A percentile compares a stretch with the other conserved stretches of the same genome.
These are phyloP conservation scores for Galium porrigens DNA, from an alignment of 305 asterid genomes.

Conservation along the genomic window DNA sequence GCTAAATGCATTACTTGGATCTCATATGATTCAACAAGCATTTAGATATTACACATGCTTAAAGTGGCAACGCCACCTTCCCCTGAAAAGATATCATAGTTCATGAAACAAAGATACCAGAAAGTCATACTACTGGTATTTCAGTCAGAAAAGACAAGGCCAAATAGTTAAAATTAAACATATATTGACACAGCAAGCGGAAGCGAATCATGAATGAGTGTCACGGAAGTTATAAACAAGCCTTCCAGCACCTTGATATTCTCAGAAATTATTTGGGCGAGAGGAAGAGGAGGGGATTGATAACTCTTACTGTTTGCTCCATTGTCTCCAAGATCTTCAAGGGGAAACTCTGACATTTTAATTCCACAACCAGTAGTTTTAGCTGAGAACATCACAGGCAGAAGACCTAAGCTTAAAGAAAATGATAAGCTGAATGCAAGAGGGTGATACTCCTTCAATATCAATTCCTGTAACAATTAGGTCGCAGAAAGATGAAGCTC, in stretches of 20 bases:
- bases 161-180: neutral
- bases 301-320: constrained; percentile 53
- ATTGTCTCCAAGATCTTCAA: constrained; percentile 50
- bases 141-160: neutral
- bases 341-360: constrained; percentile 50
- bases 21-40: neutral
- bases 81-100: neutral
- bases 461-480: constrained; percentile 49
- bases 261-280: neutral
- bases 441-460: constrained; percentile 83
- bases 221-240: too few species aligned
- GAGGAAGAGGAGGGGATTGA: constrained; percentile 10
- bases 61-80: neutral
- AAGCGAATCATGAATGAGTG: too few species aligned
- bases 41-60: neutral
- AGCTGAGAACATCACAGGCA: constrained; percentile 62
- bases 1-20: neutral
- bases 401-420: constrained; percentile 78
- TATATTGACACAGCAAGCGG: too few species aligned
- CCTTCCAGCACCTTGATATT: neutral
- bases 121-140: neutral
- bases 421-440: constrained; percentile 63
- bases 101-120: constrained; percentile 4
- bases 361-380: constrained; percentile 85
- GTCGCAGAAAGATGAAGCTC: constrained; percentile 18